phyloP scores from a whole-genome alignment of 176 grass and related monocot species.

The Aegilops longissima region DNA sequence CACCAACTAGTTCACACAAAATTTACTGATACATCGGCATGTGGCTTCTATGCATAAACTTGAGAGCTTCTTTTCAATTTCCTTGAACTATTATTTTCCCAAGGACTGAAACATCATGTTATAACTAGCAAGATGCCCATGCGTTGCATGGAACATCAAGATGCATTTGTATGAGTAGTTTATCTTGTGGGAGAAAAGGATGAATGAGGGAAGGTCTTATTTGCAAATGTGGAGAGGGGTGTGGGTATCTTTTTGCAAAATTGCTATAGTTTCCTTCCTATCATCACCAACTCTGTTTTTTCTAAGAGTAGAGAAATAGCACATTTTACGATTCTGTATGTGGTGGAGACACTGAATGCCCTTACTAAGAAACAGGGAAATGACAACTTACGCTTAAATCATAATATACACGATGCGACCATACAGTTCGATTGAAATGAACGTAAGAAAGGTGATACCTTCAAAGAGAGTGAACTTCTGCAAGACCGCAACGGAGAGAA shows the following conservation, averaged over 20 bases:
- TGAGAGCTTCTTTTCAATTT: background rate
- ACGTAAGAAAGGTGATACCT: constrained; percentile 1
- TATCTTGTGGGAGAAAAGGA: no score
- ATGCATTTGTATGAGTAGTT: no score
- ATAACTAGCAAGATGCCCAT: background rate
- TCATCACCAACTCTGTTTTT: no score
- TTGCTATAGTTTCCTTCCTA: no score
- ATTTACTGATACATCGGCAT: background rate
- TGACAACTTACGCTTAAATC: background rate
- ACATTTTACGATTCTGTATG: background rate
- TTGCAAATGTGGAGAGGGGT: no score
- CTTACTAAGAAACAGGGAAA: background rate
- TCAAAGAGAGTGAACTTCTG: constrained; percentile 2
- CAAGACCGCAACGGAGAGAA: background rate
- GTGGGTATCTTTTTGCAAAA: no score
- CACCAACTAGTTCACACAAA: constrained; percentile 4
- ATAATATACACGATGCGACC: background rate
- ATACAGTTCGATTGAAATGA: background rate
- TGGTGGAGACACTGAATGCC: background rate
- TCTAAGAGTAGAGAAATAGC: background rate
- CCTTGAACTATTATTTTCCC: background rate
- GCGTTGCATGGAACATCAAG: no score
- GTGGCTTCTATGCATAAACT: background rate
- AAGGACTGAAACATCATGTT: background rate
- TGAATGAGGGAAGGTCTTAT: no score